Evolutionary conservation across 768 basidiomycete genomes (phyloP).

Genomic region (Polyporus arcularius): DNA sequence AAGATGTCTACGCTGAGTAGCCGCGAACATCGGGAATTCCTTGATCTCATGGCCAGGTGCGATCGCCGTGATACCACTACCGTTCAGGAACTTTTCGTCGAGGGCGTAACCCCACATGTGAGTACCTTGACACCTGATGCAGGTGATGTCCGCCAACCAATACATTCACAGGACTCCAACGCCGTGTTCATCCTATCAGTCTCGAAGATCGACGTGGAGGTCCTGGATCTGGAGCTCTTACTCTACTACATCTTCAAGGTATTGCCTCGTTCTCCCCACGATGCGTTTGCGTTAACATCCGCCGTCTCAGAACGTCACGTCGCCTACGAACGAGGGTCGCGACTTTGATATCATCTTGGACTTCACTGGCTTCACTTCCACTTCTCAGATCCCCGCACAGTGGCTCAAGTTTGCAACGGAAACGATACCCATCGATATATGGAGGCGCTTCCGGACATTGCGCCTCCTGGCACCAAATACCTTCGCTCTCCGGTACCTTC

Average conservation of each 20-base stretch:
- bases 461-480: conserved; percentile 77
- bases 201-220: conserved; percentile 75
- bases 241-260: conserved; percentile 81
- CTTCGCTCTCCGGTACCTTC: conserved; percentile 70
- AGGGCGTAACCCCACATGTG: conserved; percentile 34
- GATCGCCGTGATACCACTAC: conserved; percentile 58
- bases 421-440: conserved; percentile 70
- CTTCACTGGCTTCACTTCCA: conserved; percentile 74
- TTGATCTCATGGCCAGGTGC: conserved; percentile 67
- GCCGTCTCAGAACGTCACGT: conserved; percentile 48
- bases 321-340: conserved; percentile 47
- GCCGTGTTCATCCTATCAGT: conserved; percentile 65
- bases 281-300: neutral
- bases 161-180: conserved; percentile 36
- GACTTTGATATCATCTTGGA: conserved; percentile 77
- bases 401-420: conserved; percentile 82
- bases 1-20: conserved; percentile 51
- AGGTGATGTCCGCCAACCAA: neutral
- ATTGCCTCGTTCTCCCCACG: conserved; percentile 6
- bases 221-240: conserved; percentile 74
- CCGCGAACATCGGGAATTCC: conserved; percentile 60
- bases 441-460: conserved; percentile 56
- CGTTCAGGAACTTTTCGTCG: conserved; percentile 68
- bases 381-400: conserved; percentile 77
- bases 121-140: neutral